phyloP scores from a whole-genome alignment of 73 alveolate genomes.

The Paramecium sexaurelia region DNA sequence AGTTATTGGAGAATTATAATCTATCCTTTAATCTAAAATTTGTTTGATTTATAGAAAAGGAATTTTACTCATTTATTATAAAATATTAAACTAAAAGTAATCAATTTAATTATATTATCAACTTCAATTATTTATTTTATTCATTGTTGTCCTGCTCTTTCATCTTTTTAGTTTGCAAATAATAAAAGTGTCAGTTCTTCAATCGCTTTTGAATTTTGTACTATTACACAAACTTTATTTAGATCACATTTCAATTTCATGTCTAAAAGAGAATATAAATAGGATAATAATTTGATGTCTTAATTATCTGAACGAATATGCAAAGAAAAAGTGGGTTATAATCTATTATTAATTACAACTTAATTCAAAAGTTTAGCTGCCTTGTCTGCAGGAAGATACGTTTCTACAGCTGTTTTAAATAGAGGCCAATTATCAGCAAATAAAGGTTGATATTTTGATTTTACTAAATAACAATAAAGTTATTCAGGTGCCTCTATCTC shows the following conservation, averaged over 20 bases:
- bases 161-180: constrained; percentile 46
- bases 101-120: background rate
- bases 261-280: background rate
- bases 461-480: constrained; percentile 13
- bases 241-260: background rate
- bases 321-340: background rate
- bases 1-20: background rate
- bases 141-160: constrained; percentile 29
- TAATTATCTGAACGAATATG: constrained; percentile 15
- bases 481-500: constrained; percentile 39
- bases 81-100: background rate
- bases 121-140: background rate
- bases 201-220: background rate
- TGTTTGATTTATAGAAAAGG: background rate
- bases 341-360: background rate
- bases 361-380: constrained; percentile 11
- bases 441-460: background rate
- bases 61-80: background rate
- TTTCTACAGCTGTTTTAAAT: constrained; percentile 10
- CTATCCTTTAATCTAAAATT: background rate
- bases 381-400: background rate
- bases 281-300: background rate
- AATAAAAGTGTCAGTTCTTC: background rate
- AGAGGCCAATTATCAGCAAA: constrained; percentile 32
- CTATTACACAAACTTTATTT: background rate